Conservation (phyloP, 2,329 filamentous ascomycete genomes). For the Aspergillus uvarum region DNA sequence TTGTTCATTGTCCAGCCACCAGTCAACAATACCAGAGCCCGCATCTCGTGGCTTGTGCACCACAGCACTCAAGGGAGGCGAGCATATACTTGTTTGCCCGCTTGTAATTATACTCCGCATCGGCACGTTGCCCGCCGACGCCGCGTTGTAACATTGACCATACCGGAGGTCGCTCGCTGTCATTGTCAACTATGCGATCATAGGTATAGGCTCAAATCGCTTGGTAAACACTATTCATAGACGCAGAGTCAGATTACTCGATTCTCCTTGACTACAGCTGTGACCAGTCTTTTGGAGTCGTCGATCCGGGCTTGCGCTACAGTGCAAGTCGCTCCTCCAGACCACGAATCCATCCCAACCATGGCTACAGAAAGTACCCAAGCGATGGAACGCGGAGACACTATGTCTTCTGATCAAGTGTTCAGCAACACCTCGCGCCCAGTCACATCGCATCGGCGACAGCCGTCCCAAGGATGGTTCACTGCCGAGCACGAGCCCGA, state of each 20-base stretch:
- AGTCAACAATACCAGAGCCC: not conserved
- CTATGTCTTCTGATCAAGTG: slow-evolving; percentile 13
- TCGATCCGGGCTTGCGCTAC: not conserved
- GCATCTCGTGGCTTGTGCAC: not conserved
- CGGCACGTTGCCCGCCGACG: not conserved
- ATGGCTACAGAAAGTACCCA: slow-evolving; percentile 22
- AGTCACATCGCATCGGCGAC: slow-evolving; percentile 23
- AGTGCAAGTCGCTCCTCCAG: not conserved
- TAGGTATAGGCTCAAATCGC: not conserved
- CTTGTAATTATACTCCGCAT: not conserved
- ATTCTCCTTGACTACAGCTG: not conserved
- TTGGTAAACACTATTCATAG: not conserved
- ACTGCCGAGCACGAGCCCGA: slow-evolving; percentile 14
- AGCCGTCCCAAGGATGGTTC: slow-evolving; percentile 9
- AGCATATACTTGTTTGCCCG: not conserved
- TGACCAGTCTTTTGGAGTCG: not conserved
- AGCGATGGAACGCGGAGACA: slow-evolving; percentile 10
- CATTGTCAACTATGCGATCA: not conserved
- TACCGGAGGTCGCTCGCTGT: not conserved
- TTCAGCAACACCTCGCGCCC: slow-evolving; percentile 21
- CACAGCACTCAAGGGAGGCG: not conserved
- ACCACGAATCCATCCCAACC: not conserved
- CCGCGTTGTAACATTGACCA: not conserved
- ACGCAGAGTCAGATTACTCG: not conserved
- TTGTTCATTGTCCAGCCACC: not conserved